phyloP scores from a whole-genome alignment of 306 rosid genomes.

The Inga oerstediana region DNA sequence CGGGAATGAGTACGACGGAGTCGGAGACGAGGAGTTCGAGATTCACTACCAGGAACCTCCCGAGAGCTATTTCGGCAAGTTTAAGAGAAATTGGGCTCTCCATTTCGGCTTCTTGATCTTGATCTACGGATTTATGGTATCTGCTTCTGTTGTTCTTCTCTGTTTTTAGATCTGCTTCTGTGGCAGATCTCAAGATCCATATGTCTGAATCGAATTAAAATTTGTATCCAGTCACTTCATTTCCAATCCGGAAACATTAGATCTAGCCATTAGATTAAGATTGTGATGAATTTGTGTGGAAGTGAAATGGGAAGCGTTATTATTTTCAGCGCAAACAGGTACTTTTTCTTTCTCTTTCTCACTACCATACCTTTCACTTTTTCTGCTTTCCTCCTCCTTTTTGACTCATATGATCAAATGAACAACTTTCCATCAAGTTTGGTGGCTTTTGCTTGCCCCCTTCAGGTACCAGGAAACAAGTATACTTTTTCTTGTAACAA shows the following conservation, averaged over 20 bases:
- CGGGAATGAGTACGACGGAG: slow-evolving; percentile 35
- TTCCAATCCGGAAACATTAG: not conserved
- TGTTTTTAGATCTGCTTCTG: slow-evolving; percentile 41
- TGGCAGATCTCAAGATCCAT: not conserved
- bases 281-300: not conserved
- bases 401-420: slow-evolving; percentile 13
- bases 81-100: slow-evolving; percentile 72
- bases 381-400: not conserved
- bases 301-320: not conserved
- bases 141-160: slow-evolving; percentile 65
- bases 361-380: not conserved
- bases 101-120: slow-evolving; percentile 68
- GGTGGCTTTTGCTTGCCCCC: not conserved
- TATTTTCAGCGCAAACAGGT: not conserved
- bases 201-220: not conserved
- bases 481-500: not conserved
- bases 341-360: not conserved
- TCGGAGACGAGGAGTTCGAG: slow-evolving; percentile 56
- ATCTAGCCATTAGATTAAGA: not conserved
- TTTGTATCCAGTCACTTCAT: not conserved
- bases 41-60: slow-evolving; percentile 73
- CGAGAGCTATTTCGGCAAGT: slow-evolving; percentile 65
- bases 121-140: slow-evolving; percentile 55
- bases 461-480: not conserved
- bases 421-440: not conserved